These are phyloP conservation scores for Eucalyptus marginata DNA, from an alignment of 345 rosid genomes.

Conservation along the genomic window DNA sequence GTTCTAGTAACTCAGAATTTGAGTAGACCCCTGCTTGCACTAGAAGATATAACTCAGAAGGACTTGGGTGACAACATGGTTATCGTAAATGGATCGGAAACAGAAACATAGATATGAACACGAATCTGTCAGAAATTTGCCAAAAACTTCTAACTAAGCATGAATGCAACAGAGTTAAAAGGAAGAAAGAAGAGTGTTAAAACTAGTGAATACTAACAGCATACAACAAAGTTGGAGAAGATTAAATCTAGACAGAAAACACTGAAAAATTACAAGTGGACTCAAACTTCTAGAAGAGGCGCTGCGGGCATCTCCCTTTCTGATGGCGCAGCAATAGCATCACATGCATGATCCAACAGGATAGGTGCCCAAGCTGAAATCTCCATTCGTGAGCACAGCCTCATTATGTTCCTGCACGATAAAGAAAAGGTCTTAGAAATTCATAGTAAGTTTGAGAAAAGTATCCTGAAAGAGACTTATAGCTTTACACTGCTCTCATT, in stretches of 20 bases:
- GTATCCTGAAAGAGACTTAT: not conserved
- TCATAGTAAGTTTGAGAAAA: not conserved
- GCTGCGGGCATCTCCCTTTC: not conserved
- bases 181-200: not conserved
- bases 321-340: not conserved
- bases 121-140: not conserved
- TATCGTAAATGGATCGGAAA: not conserved
- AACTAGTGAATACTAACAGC: not conserved
- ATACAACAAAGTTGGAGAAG: not conserved
- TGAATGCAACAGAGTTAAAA: not conserved
- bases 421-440: not conserved
- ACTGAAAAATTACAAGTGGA: not conserved
- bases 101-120: not conserved
- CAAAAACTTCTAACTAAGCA: not conserved
- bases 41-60: not conserved
- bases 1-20: not conserved
- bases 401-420: constrained; percentile 32
- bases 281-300: not conserved
- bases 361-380: constrained; percentile 31
- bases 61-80: not conserved
- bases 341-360: constrained; percentile 23
- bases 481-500: not conserved
- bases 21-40: not conserved
- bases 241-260: not conserved
- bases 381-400: constrained; percentile 18